phyloP scores from a whole-genome alignment of 345 rosid genomes.

The Ceriops zippeliana region DNA sequence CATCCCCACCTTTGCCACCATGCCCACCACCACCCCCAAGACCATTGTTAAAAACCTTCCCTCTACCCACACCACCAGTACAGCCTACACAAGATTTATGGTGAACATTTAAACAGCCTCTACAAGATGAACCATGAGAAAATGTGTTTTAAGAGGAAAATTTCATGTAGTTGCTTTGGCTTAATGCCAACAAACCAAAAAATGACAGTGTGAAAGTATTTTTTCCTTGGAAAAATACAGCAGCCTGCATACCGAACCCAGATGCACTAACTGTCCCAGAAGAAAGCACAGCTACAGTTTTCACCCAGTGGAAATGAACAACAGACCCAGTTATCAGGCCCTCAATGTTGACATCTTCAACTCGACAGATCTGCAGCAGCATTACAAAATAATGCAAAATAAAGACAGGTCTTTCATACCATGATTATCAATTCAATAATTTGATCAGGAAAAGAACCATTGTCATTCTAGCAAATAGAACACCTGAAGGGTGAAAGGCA shows the following conservation, averaged over 20 bases:
- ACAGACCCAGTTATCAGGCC: constrained; percentile 58
- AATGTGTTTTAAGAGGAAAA: not conserved
- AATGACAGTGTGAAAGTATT: not conserved
- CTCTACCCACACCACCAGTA: constrained; percentile 82
- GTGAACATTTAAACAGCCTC: not conserved
- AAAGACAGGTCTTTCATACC: constrained; percentile 12
- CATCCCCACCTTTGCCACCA: constrained; percentile 90
- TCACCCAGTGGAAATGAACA: constrained; percentile 64
- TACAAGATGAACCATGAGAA: not conserved
- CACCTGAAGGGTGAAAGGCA: constrained; percentile 94
- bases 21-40: constrained; percentile 92
- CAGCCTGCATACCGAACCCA: constrained; percentile 44
- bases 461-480: constrained; percentile 27
- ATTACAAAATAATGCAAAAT: constrained; percentile 6
- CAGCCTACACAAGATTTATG: constrained; percentile 53
- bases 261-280: constrained; percentile 51
- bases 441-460: constrained; percentile 21
- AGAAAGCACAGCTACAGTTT: constrained; percentile 39
- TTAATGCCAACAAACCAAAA: not conserved
- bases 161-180: not conserved
- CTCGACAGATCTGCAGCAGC: constrained; percentile 60
- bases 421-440: constrained; percentile 13
- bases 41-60: constrained; percentile 62
- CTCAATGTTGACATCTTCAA: constrained; percentile 51
- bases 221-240: not conserved